phyloP scores from a whole-genome alignment of 305 asterid species.

The Lippia alba region DNA sequence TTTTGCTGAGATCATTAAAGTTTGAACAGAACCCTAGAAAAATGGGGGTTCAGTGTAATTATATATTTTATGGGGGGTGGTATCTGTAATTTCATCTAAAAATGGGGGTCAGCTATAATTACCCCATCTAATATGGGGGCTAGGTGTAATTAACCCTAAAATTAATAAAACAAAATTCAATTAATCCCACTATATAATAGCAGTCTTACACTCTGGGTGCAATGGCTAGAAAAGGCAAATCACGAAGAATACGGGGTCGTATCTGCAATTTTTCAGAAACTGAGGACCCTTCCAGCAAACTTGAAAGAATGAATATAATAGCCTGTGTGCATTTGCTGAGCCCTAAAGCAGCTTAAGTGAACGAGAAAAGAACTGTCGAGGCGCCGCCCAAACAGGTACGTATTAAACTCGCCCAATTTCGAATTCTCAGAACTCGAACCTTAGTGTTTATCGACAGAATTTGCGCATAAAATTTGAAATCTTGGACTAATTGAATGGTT shows the following conservation, averaged over 20 bases:
- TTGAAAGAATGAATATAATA: slow-evolving; percentile 4
- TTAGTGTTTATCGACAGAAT: neutral
- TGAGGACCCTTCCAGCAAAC: slow-evolving; percentile 23
- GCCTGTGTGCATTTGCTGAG: slow-evolving; percentile 1
- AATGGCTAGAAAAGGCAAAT: neutral
- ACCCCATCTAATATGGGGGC: no score
- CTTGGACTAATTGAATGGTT: neutral
- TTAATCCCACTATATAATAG: no score
- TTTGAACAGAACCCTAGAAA: no score
- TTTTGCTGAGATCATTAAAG: no score
- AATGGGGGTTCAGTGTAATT: no score
- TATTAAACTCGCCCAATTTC: slow-evolving; percentile 11
- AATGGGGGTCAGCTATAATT: no score
- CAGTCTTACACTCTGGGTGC: no score
- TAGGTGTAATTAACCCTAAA: no score
- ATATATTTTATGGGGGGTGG: no score
- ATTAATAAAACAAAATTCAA: no score
- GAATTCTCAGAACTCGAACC: slow-evolving; percentile 20
- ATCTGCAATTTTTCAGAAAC: slow-evolving; percentile 15
- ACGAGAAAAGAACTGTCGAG: slow-evolving; percentile 8
- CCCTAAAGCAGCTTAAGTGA: slow-evolving; percentile 34
- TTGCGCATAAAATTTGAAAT: neutral
- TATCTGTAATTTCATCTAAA: no score
- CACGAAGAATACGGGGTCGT: slow-evolving; percentile 14
- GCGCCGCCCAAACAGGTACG: slow-evolving; percentile 45